These are phyloP conservation scores for Jatropha podagrica DNA, from an alignment of 441 rosid species.

Conservation along the genomic window DNA sequence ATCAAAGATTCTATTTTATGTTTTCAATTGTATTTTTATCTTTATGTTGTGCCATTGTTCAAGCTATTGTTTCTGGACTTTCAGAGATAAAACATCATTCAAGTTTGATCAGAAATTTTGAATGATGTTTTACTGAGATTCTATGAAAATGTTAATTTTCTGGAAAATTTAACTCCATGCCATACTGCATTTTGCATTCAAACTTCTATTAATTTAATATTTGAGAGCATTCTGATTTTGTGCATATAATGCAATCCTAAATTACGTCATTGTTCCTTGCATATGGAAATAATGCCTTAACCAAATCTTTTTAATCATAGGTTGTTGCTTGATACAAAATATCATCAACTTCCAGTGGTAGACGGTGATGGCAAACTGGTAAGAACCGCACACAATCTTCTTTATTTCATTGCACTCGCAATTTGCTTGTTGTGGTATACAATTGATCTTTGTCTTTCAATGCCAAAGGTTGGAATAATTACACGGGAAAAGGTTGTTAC, in stretches of 20 bases:
- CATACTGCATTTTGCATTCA: neutral
- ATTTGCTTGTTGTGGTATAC: constrained; percentile 4
- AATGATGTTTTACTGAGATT: neutral
- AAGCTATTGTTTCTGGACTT: neutral
- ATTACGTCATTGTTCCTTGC: neutral
- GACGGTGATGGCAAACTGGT: constrained; percentile 74
- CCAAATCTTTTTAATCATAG: constrained; percentile 31
- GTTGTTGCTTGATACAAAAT: constrained; percentile 86
- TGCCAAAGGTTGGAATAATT: constrained; percentile 61
- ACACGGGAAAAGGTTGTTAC: constrained; percentile 69
- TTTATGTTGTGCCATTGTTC: neutral
- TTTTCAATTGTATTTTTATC: neutral
- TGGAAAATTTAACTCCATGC: too few relatives aligned
- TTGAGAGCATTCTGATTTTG: neutral
- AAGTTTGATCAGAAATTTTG: neutral
- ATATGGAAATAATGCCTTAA: constrained; percentile 1
- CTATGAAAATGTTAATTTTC: too few relatives aligned
- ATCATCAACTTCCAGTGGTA: constrained; percentile 80
- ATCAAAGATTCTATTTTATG: too few relatives aligned
- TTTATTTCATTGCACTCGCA: neutral
- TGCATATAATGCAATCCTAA: neutral
- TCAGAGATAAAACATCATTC: neutral
- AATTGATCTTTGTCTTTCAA: constrained; percentile 16
- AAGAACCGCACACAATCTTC: constrained; percentile 22
- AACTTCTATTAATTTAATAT: neutral